Percentiles rank a stretch among this genome's conserved stretches.
Conservation (phyloP, 2,329 filamentous ascomycete genomes). For the Trichoderma koningii region DNA sequence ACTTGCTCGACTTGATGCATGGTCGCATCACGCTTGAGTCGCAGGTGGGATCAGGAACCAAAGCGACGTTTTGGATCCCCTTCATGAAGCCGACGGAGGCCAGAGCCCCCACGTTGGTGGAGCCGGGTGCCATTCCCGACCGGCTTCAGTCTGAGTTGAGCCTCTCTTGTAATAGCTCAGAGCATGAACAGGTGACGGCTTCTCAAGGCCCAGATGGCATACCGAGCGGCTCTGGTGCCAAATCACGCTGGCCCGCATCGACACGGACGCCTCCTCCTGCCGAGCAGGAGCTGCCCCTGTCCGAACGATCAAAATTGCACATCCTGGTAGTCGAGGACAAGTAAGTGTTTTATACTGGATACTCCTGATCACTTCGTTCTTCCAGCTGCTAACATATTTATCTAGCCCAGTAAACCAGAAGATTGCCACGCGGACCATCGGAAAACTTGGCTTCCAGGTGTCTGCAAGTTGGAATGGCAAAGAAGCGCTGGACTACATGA, state of each 20-base stretch:
- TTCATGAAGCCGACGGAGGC: slow-evolving; percentile 68
- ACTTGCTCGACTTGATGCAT: slow-evolving; percentile 76
- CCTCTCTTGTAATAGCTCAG: slow-evolving; percentile 68
- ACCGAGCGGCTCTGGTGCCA: slow-evolving; percentile 30
- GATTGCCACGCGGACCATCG: slow-evolving; percentile 74
- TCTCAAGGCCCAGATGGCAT: slow-evolving; percentile 39
- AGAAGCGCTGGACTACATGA: slow-evolving; percentile 74
- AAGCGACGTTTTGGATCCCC: slow-evolving; percentile 74
- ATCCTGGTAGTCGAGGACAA: slow-evolving; percentile 84
- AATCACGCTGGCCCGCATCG: slow-evolving; percentile 40
- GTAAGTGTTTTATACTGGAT: slow-evolving; percentile 47
- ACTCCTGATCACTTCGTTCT: not conserved
- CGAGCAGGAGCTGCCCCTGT: slow-evolving; percentile 53
- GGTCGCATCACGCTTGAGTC: slow-evolving; percentile 73
- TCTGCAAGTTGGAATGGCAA: slow-evolving; percentile 75
- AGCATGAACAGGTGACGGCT: slow-evolving; percentile 54
- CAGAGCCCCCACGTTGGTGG: slow-evolving; percentile 54
- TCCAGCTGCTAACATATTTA: slow-evolving; percentile 31
- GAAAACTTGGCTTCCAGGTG: slow-evolving; percentile 71
- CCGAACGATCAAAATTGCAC: slow-evolving; percentile 64
- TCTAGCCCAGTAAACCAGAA: slow-evolving; percentile 67
- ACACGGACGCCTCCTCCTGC: slow-evolving; percentile 42
- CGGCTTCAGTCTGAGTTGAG: slow-evolving; percentile 65
- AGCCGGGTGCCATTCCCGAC: slow-evolving; percentile 66
- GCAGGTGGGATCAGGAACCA: slow-evolving; percentile 66